These are phyloP conservation scores for Penicillium sp. DNA, from an alignment of 2,329 filamentous ascomycete genomes.

Conservation along the genomic window DNA sequence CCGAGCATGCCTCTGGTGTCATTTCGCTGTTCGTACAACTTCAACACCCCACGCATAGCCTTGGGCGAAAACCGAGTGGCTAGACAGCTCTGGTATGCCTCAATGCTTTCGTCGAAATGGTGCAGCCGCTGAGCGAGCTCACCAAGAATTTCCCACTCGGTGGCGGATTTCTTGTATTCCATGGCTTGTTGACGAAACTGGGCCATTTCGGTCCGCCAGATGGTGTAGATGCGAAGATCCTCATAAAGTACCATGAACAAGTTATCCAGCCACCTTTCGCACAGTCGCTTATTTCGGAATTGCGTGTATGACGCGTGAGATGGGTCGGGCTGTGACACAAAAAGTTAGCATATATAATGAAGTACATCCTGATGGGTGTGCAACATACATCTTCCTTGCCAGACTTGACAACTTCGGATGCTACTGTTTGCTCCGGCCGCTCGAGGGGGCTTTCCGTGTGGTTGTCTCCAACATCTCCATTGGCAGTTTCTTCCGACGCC, in stretches of 20 bases:
- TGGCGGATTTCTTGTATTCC: slow-evolving; percentile 92
- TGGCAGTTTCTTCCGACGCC: slow-evolving; percentile 27
- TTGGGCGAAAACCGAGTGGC: slow-evolving; percentile 89
- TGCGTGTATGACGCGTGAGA: slow-evolving; percentile 76
- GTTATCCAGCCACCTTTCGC: slow-evolving; percentile 96
- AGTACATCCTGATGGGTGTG: neutral
- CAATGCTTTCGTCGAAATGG: slow-evolving; percentile 83
- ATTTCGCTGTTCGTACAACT: slow-evolving; percentile 71
- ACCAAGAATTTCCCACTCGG: slow-evolving; percentile 97
- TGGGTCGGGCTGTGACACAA: slow-evolving; percentile 52
- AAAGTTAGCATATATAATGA: slow-evolving; percentile 13
- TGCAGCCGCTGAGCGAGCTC: slow-evolving; percentile 89
- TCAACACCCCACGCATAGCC: slow-evolving; percentile 80
- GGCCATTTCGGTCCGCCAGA: slow-evolving; percentile 97
- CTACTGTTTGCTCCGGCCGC: slow-evolving; percentile 74
- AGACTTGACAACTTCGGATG: slow-evolving; percentile 72
- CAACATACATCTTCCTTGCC: slow-evolving; percentile 66
- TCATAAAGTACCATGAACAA: slow-evolving; percentile 99
- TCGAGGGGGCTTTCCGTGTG: slow-evolving; percentile 55
- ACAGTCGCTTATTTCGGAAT: slow-evolving; percentile 94
- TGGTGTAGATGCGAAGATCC: slow-evolving; percentile 95
- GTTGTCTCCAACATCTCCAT: slow-evolving; percentile 30
- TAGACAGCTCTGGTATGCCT: slow-evolving; percentile 88
- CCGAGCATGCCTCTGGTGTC: slow-evolving; percentile 78
- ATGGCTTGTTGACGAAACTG: slow-evolving; percentile 91